Percentiles rank a stretch among this genome's conserved stretches.
Evolutionary conservation across 108 stramenopile species (phyloP).

Genomic region (Pseudonitzschia multiseries): DNA sequence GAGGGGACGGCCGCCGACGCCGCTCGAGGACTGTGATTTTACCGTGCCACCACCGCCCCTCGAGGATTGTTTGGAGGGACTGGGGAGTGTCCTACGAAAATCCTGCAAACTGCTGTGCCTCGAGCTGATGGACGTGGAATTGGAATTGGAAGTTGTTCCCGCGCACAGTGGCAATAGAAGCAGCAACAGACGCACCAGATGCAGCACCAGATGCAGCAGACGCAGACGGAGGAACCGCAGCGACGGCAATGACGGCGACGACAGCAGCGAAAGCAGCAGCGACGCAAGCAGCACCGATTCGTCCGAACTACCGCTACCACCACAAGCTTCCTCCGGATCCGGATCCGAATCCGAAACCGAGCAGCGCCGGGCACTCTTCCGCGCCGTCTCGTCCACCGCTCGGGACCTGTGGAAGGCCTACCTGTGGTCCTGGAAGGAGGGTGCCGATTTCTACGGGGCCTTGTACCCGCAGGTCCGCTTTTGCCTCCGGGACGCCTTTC

Average conservation of each 20-base stretch:
- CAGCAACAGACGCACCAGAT: neutral
- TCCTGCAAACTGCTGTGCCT: conserved; percentile 36
- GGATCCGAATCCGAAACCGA: neutral
- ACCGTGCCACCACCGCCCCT: conserved; percentile 45
- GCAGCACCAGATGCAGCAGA: neutral
- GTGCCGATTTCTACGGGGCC: conserved; percentile 41
- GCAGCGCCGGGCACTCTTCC: conserved; percentile 8
- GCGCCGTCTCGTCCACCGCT: conserved; percentile 19
- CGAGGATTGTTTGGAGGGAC: conserved; percentile 51
- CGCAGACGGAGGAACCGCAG: neutral
- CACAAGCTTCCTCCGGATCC: too few species aligned
- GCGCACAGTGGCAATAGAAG: neutral
- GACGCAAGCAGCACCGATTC: too few species aligned
- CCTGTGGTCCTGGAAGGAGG: conserved; percentile 58
- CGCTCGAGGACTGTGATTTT: conserved; percentile 46
- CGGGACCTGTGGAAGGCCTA: conserved; percentile 60
- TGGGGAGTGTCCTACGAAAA: conserved; percentile 50
- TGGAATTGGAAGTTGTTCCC: too few species aligned
- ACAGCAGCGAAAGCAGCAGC: neutral
- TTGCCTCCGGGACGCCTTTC: conserved; percentile 67
- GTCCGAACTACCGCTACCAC: too few species aligned
- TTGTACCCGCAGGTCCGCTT: conserved; percentile 69
- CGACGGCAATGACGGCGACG: neutral
- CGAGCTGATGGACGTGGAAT: conserved; percentile 24
- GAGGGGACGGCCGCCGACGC: conserved; percentile 6